Evolutionary conservation across 2,329 filamentous ascomycete species (phyloP).

Genomic region (Thermomyces lanuginosus): DNA sequence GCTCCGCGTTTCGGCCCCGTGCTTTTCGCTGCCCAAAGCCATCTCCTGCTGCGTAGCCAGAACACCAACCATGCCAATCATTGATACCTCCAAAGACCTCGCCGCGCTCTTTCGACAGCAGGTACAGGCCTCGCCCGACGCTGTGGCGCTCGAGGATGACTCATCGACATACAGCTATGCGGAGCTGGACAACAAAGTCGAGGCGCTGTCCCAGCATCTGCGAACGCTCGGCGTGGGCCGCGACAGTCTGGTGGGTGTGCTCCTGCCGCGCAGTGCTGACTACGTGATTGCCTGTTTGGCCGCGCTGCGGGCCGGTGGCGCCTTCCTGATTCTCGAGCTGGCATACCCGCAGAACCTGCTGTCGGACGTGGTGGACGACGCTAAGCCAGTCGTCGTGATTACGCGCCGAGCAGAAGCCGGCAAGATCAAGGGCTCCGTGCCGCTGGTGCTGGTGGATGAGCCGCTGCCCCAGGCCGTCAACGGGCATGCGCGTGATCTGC

Average conservation of each 20-base stretch:
- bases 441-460: conserved; percentile 50
- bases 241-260: conserved; percentile 57
- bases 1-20: too few relatives aligned
- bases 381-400: conserved; percentile 52
- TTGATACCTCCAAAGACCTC: conserved; percentile 57
- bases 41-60: too few relatives aligned
- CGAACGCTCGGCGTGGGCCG: conserved; percentile 52
- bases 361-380: conserved; percentile 62
- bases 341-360: conserved; percentile 61
- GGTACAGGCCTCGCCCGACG: conserved; percentile 50
- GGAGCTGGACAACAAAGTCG: conserved; percentile 52
- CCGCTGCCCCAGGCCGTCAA: conserved; percentile 12
- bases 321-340: conserved; percentile 64
- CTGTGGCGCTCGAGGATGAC: conserved; percentile 57
- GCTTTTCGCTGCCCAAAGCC: too few relatives aligned
- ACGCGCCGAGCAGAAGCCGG: conserved; percentile 48
- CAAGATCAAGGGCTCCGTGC: conserved; percentile 45
- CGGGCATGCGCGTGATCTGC: conserved; percentile 28
- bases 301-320: conserved; percentile 60
- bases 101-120: conserved; percentile 55
- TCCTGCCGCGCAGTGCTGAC: conserved; percentile 58
- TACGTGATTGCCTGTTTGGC: conserved; percentile 68
- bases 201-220: conserved; percentile 46
- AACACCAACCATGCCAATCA: conserved; percentile 39
- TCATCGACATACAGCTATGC: conserved; percentile 51